Conservation (phyloP, 179 eudicot species). For the Vitellaria paradoxa region DNA sequence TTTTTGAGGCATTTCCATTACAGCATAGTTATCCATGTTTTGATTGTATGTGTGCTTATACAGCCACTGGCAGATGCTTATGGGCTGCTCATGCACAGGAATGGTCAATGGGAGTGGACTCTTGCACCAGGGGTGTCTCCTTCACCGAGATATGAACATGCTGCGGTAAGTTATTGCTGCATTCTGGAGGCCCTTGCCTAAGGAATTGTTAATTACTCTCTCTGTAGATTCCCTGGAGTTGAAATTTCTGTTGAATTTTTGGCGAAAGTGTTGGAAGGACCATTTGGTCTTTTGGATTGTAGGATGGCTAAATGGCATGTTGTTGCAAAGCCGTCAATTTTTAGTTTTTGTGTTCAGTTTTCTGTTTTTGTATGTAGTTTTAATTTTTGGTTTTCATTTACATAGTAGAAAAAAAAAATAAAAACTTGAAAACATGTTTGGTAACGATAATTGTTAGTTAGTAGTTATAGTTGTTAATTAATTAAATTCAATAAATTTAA, state of each 20-base stretch:
- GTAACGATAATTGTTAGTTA: too few relatives aligned
- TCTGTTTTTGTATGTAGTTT: too few relatives aligned
- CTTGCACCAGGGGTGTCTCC: constrained; percentile 99
- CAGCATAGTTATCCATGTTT: neutral
- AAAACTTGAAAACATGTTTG: too few relatives aligned
- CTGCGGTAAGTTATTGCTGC: constrained; percentile 69
- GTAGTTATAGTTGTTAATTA: too few relatives aligned
- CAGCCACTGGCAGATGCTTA: constrained; percentile 98
- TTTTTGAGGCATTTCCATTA: constrained; percentile 5
- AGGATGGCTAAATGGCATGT: neutral
- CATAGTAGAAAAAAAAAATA: too few relatives aligned
- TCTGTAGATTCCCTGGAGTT: neutral
- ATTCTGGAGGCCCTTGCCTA: neutral
- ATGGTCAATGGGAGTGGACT: constrained; percentile 99
- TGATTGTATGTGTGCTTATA: constrained; percentile 21
- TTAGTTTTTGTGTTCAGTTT: too few relatives aligned
- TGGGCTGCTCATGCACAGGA: constrained; percentile 95
- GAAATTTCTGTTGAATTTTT: neutral
- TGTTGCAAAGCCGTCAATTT: too few relatives aligned
- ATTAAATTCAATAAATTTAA: too few relatives aligned
- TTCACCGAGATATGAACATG: constrained; percentile 95
- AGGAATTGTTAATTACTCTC: neutral
- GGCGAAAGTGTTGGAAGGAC: neutral
- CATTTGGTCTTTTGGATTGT: neutral
- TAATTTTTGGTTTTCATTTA: too few relatives aligned